phyloP scores from a whole-genome alignment of 78 protist genomes.

The Tieghemostelium lacteum region DNA sequence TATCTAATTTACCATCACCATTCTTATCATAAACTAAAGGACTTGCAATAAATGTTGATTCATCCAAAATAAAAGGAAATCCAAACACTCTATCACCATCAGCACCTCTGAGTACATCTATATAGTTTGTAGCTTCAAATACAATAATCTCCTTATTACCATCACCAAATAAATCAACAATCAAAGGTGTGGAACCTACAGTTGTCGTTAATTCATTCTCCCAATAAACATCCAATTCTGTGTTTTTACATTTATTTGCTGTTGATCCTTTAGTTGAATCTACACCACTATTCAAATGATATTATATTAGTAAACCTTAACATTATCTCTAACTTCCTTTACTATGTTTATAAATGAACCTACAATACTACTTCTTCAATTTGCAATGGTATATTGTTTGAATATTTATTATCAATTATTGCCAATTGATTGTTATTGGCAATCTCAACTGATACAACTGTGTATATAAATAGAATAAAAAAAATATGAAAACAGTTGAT shows the following conservation, averaged over 20 bases:
- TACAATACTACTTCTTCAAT: constrained; percentile 40
- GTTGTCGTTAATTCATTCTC: constrained; percentile 2
- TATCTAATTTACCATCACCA: constrained; percentile 84
- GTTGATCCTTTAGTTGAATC: not conserved
- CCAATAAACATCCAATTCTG: constrained; percentile 35
- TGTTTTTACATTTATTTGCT: not conserved
- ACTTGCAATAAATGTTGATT: constrained; percentile 43
- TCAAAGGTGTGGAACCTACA: constrained; percentile 13
- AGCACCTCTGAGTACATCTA: constrained; percentile 18
- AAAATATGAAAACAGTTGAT: too few relatives aligned
- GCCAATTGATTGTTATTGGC: constrained; percentile 11
- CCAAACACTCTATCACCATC: constrained; percentile 53
- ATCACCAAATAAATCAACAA: constrained; percentile 10
- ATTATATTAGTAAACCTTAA: not conserved
- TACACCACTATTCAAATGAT: not conserved
- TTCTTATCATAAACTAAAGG: constrained; percentile 80
- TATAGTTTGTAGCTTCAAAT: not conserved
- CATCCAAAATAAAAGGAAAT: constrained; percentile 75
- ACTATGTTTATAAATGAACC: not conserved
- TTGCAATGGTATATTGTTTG: constrained; percentile 24
- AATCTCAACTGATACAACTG: too few relatives aligned
- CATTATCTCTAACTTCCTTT: not conserved
- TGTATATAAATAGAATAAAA: too few relatives aligned
- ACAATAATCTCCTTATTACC: constrained; percentile 24
- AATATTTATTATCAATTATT: constrained; percentile 39